phyloP scores from a whole-genome alignment of 192 early-diverging fungal species.

The Coemansia sp. region DNA sequence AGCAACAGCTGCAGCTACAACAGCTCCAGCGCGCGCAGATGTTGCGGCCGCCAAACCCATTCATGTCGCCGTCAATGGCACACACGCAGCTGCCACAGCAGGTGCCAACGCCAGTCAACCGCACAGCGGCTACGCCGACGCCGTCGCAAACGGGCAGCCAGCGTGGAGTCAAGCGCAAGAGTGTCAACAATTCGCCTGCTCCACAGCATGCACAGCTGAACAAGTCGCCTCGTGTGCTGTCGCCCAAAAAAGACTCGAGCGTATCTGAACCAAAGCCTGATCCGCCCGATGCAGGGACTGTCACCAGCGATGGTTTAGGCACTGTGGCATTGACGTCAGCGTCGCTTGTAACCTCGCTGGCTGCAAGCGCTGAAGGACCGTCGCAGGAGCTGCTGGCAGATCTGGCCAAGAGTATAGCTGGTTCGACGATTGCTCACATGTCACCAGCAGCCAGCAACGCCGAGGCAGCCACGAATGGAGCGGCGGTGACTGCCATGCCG shows the following conservation, averaged over 20 bases:
- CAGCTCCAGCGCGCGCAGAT: background rate
- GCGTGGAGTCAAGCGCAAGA: slow-evolving; percentile 51
- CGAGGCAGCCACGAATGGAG: background rate
- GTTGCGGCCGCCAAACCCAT: slow-evolving; percentile 18
- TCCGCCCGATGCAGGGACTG: background rate
- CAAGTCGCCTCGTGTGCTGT: slow-evolving; percentile 37
- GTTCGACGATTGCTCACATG: background rate
- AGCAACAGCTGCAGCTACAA: slow-evolving; percentile 8
- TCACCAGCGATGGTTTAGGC: background rate
- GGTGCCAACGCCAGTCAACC: background rate
- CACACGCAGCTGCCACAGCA: slow-evolving; percentile 12
- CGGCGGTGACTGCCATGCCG: slow-evolving; percentile 8
- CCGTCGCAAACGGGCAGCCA: slow-evolving; percentile 18
- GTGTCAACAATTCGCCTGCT: slow-evolving; percentile 41
- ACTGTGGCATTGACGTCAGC: background rate
- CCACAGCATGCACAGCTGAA: slow-evolving; percentile 5
- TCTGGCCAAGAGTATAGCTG: background rate
- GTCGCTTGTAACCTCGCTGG: background rate
- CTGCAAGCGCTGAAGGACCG: slow-evolving; percentile 1
- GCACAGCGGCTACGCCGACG: slow-evolving; percentile 18
- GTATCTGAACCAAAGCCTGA: background rate
- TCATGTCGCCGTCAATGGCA: slow-evolving; percentile 25
- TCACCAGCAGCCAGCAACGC: background rate
- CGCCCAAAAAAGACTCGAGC: background rate
- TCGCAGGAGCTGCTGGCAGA: slow-evolving; percentile 7